Evolutionary conservation across 2,329 filamentous ascomycete species (phyloP).

Genomic region (Fusarium falciforme): DNA sequence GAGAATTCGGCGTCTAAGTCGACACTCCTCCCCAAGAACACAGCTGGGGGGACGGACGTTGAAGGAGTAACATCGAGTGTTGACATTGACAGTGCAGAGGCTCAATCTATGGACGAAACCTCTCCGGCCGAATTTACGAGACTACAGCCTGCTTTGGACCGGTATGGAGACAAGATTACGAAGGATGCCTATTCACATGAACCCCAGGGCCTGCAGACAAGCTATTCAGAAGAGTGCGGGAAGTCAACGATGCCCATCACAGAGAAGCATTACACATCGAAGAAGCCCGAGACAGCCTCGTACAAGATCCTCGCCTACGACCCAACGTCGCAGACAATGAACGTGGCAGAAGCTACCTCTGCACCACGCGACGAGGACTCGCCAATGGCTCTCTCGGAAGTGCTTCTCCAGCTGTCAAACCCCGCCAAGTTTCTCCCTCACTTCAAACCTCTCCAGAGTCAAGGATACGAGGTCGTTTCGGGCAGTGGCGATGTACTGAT

Average conservation of each 20-base stretch:
- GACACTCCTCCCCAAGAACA: conserved; percentile 39
- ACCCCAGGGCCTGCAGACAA: conserved; percentile 61
- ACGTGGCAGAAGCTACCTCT: conserved; percentile 70
- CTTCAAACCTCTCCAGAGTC: conserved; percentile 66
- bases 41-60: neutral
- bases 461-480: conserved; percentile 76
- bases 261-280: conserved; percentile 47
- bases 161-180: conserved; percentile 24
- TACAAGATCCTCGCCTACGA: conserved; percentile 79
- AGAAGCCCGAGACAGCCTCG: conserved; percentile 11
- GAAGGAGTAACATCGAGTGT: neutral
- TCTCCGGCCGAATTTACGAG: conserved; percentile 47
- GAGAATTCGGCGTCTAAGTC: conserved; percentile 42
- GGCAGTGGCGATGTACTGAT: conserved; percentile 73
- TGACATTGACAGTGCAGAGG: conserved; percentile 45
- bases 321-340: conserved; percentile 66
- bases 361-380: conserved; percentile 59
- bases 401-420: conserved; percentile 69
- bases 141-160: conserved; percentile 48
- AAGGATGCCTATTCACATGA: conserved; percentile 57
- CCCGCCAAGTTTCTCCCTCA: conserved; percentile 74
- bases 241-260: conserved; percentile 49
- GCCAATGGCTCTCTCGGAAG: conserved; percentile 68
- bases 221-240: conserved; percentile 58
- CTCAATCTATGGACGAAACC: conserved; percentile 56